A percentile compares a stretch with the other conserved stretches of the same genome.
Conservation (phyloP, 495 filamentous ascomycete species). For the Ramalina peruviana region DNA sequence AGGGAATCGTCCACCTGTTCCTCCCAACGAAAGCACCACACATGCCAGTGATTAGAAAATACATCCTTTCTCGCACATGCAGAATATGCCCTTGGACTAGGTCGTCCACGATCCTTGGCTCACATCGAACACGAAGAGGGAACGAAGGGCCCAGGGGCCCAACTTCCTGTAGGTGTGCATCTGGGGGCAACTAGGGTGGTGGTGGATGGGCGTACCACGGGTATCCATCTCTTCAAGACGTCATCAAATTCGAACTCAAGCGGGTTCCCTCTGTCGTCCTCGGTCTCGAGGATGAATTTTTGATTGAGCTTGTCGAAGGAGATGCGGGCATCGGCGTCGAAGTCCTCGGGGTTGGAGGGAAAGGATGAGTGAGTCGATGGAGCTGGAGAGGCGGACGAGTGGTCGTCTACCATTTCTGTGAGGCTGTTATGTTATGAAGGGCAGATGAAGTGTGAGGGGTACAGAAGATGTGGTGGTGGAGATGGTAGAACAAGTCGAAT, state of each 20-base stretch:
- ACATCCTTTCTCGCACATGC: background rate
- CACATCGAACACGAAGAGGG: background rate
- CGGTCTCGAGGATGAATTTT: constrained; percentile 72
- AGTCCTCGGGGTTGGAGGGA: constrained; percentile 57
- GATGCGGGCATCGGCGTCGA: constrained; percentile 70
- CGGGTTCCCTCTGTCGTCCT: constrained; percentile 43
- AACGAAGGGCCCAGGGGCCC: background rate
- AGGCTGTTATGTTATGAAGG: background rate
- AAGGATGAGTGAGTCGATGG: constrained; percentile 29
- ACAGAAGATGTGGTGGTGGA: too few relatives aligned
- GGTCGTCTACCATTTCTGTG: background rate
- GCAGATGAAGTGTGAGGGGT: too few relatives aligned
- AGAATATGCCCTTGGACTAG: background rate
- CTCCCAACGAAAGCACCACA: constrained; percentile 20
- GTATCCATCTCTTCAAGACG: constrained; percentile 63
- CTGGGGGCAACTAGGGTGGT: background rate
- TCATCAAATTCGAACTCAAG: constrained; percentile 68
- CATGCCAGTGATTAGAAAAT: constrained; percentile 21
- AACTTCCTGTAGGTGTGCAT: too few relatives aligned
- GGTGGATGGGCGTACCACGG: constrained; percentile 37
- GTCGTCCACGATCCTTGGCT: background rate
- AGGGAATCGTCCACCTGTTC: constrained; percentile 61
- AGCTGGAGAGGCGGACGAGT: constrained; percentile 3
- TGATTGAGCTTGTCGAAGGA: constrained; percentile 69
- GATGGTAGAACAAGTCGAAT: too few relatives aligned